Percentiles rank a stretch among this genome's conserved stretches.
phyloP scores from a whole-genome alignment of 176 grass and related monocot genomes.

The Paspalum vaginatum region DNA sequence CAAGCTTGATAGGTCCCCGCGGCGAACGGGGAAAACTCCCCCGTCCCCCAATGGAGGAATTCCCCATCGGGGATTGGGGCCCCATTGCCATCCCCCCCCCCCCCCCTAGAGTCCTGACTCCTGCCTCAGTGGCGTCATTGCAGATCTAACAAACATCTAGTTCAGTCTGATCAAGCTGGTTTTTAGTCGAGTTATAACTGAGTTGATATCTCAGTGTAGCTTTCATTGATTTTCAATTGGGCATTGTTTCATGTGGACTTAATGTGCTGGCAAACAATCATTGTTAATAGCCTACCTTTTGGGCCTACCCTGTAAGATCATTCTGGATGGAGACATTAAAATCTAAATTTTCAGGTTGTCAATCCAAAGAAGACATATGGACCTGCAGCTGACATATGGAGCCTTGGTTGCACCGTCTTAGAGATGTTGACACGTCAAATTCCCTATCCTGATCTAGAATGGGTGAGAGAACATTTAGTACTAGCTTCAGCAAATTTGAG shows the following conservation, averaged over 20 bases:
- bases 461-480: slow-evolving; percentile 54
- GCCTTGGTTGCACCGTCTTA: slow-evolving; percentile 72
- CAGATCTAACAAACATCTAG: neutral
- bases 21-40: too few species aligned
- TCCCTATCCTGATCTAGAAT: slow-evolving; percentile 73
- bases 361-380: slow-evolving; percentile 67
- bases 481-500: slow-evolving; percentile 18
- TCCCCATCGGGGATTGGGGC: neutral
- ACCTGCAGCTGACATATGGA: slow-evolving; percentile 84
- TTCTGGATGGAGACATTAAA: slow-evolving; percentile 42
- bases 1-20: too few species aligned
- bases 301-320: slow-evolving; percentile 27
- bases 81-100: too few species aligned
- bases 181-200: slow-evolving; percentile 19
- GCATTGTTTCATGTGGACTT: neutral
- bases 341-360: slow-evolving; percentile 68
- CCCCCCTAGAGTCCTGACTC: too few species aligned
- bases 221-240: neutral
- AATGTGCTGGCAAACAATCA: neutral
- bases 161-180: slow-evolving; percentile 20
- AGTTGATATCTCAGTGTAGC: slow-evolving; percentile 7
- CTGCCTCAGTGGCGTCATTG: slow-evolving; percentile 22
- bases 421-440: slow-evolving; percentile 68
- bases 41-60: too few species aligned
- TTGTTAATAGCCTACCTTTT: slow-evolving; percentile 27